phyloP scores from a whole-genome alignment of 148 eudicot genomes.

The Diospyros kaki region DNA sequence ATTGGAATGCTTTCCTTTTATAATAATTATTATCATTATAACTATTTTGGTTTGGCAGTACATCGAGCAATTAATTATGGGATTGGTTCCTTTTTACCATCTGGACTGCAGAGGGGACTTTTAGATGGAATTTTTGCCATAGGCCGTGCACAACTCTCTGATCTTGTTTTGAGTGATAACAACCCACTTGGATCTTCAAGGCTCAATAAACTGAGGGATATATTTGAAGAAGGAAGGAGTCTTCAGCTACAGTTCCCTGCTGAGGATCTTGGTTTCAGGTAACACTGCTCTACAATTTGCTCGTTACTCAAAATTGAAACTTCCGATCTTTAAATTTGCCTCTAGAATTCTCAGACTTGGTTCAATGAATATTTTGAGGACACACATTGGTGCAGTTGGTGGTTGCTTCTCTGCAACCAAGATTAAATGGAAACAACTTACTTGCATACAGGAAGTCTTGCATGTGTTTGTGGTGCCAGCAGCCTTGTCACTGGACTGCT shows the following conservation, averaged over 20 bases:
- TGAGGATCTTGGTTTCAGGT: conserved; percentile 99
- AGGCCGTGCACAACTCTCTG: conserved; percentile 88
- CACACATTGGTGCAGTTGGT: too few relatives aligned
- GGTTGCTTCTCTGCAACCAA: too few relatives aligned
- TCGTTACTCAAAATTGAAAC: not conserved
- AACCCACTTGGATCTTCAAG: conserved; percentile 84
- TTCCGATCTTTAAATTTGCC: not conserved
- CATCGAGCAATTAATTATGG: conserved; percentile 62
- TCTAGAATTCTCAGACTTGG: not conserved
- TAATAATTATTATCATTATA: not conserved
- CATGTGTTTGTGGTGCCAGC: too few relatives aligned
- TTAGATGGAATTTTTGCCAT: conserved; percentile 77
- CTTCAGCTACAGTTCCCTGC: conserved; percentile 98
- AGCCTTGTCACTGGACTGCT: too few relatives aligned
- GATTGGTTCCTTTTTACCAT: conserved; percentile 66
- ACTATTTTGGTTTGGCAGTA: conserved; percentile 41
- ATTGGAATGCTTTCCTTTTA: not conserved
- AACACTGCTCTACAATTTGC: conserved; percentile 6
- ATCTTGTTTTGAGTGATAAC: conserved; percentile 63
- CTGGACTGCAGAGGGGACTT: conserved; percentile 59
- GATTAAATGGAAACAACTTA: too few relatives aligned
- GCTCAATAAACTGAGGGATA: conserved; percentile 65
- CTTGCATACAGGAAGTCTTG: too few relatives aligned
- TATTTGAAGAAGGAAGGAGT: conserved; percentile 94
- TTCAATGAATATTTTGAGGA: not conserved